Evolutionary conservation across 2,329 filamentous ascomycete species (phyloP).

Genomic region (Aspergillus phoenicis): DNA sequence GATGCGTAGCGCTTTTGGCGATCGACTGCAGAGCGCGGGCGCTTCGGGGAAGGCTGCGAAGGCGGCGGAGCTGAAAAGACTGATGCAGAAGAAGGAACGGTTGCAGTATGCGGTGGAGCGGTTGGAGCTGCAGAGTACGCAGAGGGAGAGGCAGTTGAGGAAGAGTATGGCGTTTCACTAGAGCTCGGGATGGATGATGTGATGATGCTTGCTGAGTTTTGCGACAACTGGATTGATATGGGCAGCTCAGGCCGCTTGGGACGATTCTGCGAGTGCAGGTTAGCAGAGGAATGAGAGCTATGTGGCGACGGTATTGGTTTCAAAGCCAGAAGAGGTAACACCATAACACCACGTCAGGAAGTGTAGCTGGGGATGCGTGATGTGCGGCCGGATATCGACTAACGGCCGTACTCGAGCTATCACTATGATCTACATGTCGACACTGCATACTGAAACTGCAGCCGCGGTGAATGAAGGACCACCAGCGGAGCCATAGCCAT

Average conservation of each 20-base stretch:
- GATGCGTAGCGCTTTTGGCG: constrained; percentile 24
- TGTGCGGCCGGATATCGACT: too few relatives aligned
- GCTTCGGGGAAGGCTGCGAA: constrained; percentile 41
- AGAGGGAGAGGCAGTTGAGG: constrained; percentile 70
- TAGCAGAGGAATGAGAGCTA: too few relatives aligned
- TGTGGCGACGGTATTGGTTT: too few relatives aligned
- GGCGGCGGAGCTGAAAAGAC: constrained; percentile 65
- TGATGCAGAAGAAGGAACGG: constrained; percentile 80
- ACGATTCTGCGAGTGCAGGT: neutral
- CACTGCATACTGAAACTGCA: too few relatives aligned
- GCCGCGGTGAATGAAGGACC: too few relatives aligned
- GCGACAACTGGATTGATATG: neutral
- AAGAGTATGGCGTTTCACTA: constrained; percentile 68
- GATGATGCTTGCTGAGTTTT: neutral
- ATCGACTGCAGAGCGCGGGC: constrained; percentile 19
- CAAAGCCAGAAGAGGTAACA: too few relatives aligned
- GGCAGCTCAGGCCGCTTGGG: neutral
- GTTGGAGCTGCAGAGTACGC: constrained; percentile 80
- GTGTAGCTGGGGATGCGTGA: too few relatives aligned
- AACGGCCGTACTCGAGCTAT: too few relatives aligned
- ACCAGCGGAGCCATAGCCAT: too few relatives aligned
- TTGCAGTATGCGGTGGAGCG: constrained; percentile 84
- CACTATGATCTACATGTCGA: too few relatives aligned
- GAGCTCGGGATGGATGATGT: neutral
- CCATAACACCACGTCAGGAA: too few relatives aligned